Evolutionary conservation across 2,329 filamentous ascomycete species (phyloP), one percentile per base, ranked within the genome.

Genomic region (Apiospora aurea): DNA sequence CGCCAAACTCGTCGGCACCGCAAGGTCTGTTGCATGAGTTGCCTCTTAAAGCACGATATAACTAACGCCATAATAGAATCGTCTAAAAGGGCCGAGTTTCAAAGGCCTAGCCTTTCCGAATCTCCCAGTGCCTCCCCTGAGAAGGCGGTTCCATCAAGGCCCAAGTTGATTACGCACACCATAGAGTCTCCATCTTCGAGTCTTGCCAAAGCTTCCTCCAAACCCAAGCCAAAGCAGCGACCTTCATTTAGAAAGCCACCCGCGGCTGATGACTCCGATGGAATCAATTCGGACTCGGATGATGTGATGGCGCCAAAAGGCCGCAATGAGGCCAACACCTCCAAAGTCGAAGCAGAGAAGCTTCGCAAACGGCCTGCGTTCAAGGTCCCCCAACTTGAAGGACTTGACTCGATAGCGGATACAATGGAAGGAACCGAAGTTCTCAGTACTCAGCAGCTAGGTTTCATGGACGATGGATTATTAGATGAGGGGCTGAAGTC

Each of bases 351-450:
- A 61, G 8, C 24, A 68, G 73, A 74, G 14, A 73, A 75, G 44
- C 38, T 49, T 11, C 67, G 75, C 4, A 74, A 75, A 67, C 75
- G 44, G 38, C 77, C 76, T 41, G 69, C 73, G n/a, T 78, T 80
- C 73, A 78, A 77, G 71, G 53, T 75, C 38, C 77, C 74, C 46
- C 70, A 73, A 24, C 71, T 78, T 5, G 78, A 79, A n/a, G 77
- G 77, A 21, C 26, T 75, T 24, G 71, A 18, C 43, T 69, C 53
- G 18, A 44, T 47, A 24, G 46, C 24, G 29, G 57, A 61, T 29
- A 67, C 64, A 21, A 26, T 41, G n/a, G 51, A 47, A 24, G 46
- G 14, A 29, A 46, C n/a, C 13, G 57, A 64, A 38, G 34, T 41
- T 44, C 71, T 67, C 4, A 70, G 53, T 26, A 73, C 72, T 4